Base-by-base conservation (phyloP, 2,329 filamentous ascomycete species). In the Ilyonectria destructans region DNA sequence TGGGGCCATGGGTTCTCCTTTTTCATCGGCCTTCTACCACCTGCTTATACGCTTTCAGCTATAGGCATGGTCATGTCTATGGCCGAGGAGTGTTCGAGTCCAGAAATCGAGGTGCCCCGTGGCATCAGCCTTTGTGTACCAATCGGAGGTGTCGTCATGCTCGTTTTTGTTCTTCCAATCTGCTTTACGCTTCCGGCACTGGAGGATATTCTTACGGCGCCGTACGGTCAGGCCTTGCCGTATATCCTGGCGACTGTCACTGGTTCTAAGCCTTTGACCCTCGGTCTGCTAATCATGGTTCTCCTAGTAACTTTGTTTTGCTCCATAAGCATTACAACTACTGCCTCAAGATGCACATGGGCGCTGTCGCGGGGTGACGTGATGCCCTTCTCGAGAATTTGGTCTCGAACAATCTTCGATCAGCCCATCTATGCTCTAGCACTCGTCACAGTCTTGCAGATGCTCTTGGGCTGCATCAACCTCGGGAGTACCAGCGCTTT, bases 401-500 rank as follows among this genome's bases (percentile, higher is more conserved):
- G 91, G 90, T 85, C 85, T 35, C n/a, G 17, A 43, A 43, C 37
- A 43, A 43, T 43, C 37, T 43, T 43, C 37, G 15, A 43, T 43
- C 37, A 43, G 37, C 93, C 93, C 0, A 82, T 95, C 1, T 89
- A 85, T 83, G 91, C 90, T 1, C 84, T 95, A 6, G 82, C 89
- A 1, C 84, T 95, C 1, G 92, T 91, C 0, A 90, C 91, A 0
- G 77, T 85, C 0, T 88, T 95, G 35, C 89, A 92, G 78, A 91
- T 88, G 72, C 82, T 94, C 12, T 85, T 95, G 1, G 92, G 92
- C 0, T 84, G 93, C 70, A 94, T 95, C 79, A 94, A 93, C 82
- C 93, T 95, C 69, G 93, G 92, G n/a, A 92, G 89, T 2, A 87
- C 88, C 0, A 90, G 91, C 0, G 92, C 92, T 0, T 95, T 95